Base-by-base conservation (phyloP, 768 basidiomycete species). In the Dictyophora rubrovolvata region DNA sequence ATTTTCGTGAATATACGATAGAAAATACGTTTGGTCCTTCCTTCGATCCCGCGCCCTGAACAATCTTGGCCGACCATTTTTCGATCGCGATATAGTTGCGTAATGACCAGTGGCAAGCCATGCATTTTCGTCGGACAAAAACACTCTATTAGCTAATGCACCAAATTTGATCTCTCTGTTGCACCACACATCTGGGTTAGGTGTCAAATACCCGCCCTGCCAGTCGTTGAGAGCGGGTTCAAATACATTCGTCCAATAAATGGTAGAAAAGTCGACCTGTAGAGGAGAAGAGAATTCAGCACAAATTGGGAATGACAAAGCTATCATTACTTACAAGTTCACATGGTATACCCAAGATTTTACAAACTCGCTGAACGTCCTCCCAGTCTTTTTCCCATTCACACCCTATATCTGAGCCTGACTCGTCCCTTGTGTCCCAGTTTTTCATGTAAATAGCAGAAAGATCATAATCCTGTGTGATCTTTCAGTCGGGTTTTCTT, bases 351-450 rank as follows among this genome's bases (percentile, higher is more conserved):
- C 80, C 88, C 21, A 87, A 77, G 64, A 79, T 74, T 54, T 73
- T 79, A 67, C 92, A 93, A 12, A 96, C 89, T 17, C 75, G 73
- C 65, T 85, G 85, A 1, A 96, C 94, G 68, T 95, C 92, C 61
- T 87, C 82, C 88, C 89, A 96, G 65, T 97, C 94, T 60, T 84
- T 86, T 71, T 97, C 87, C 94, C 94, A 98, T 69, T 93, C 90
- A 65, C 94, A 98, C 2, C 89, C 87, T n/a, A 75, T 77, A 66
- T 88, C 88, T 0, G 83, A 79, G 17, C 81, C 86, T 22, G 77
- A 82, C 71, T 93, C 91, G 66, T 93, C 89, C 46, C 85, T 77
- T 1, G 86, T 87, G 65, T 92, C 89, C 94, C 94, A 98, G 61
- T 98, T 97, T 20, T 91, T 81, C 94, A 98, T 98, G 70, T 86